phyloP scores from a whole-genome alignment of 1,139 yeast species.

The Suhomyces maxii region DNA sequence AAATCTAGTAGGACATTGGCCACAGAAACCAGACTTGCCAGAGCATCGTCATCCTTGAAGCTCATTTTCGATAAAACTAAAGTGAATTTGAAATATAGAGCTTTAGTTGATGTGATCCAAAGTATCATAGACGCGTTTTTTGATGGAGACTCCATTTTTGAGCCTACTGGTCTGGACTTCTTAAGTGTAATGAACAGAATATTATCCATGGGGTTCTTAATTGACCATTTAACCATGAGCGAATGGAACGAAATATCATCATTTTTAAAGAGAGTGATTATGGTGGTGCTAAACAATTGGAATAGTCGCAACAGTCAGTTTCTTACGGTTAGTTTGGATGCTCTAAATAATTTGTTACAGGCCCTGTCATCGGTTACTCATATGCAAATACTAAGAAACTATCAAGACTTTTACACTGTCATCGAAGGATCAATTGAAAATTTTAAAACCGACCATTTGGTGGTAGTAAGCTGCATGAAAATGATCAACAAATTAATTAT shows the following conservation, averaged over 20 bases:
- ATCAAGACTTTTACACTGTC: conserved; percentile 24
- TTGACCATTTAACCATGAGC: conserved; percentile 36
- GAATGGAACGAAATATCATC: conserved; percentile 32
- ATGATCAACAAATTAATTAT: conserved; percentile 41
- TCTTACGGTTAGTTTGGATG: conserved; percentile 27
- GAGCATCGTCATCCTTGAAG: conserved; percentile 40
- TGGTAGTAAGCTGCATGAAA: conserved; percentile 27
- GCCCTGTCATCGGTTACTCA: conserved; percentile 26
- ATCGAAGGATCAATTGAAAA: conserved; percentile 18
- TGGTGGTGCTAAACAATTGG: conserved; percentile 6
- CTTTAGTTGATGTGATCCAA: conserved; percentile 27
- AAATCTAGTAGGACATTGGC: conserved; percentile 27
- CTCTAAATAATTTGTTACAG: conserved; percentile 27
- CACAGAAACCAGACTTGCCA: conserved; percentile 41
- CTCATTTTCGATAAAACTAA: conserved; percentile 28
- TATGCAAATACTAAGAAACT: conserved; percentile 21
- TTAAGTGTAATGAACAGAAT: conserved; percentile 28
- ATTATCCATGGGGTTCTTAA: conserved; percentile 32
- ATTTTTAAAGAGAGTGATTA: conserved; percentile 24
- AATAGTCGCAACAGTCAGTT: conserved; percentile 23
- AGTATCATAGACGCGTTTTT: conserved; percentile 24
- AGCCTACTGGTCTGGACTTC: conserved; percentile 40
- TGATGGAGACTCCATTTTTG: conserved; percentile 17
- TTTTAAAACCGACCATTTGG: conserved; percentile 25
- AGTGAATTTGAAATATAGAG: conserved; percentile 30